Percentiles rank a stretch among this genome's conserved stretches.
phyloP scores from a whole-genome alignment of 257 asterid species.

The Penstemon eatonii region DNA sequence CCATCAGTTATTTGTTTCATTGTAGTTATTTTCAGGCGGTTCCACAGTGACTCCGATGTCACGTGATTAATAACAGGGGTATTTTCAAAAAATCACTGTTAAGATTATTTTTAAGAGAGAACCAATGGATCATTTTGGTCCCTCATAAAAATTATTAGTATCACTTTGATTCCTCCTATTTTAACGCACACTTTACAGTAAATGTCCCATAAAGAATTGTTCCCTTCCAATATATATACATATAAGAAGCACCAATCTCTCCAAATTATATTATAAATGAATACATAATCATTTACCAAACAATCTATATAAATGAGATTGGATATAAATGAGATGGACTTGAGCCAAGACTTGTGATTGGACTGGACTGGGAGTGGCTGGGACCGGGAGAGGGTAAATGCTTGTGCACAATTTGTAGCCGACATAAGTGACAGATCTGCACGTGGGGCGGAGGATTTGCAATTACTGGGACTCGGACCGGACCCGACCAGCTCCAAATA shows the following conservation, averaged over 20 bases:
- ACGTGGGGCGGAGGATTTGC: conserved; percentile 35
- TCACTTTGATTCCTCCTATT: too few relatives aligned
- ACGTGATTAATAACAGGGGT: too few relatives aligned
- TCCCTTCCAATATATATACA: not conserved
- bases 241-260: too few relatives aligned
- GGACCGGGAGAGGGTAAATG: conserved; percentile 8
- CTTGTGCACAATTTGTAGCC: conserved; percentile 28
- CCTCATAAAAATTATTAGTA: too few relatives aligned
- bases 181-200: too few relatives aligned
- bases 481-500: conserved; percentile 9
- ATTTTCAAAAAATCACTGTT: too few relatives aligned
- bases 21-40: too few relatives aligned
- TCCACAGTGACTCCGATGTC: too few relatives aligned
- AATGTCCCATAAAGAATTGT: not conserved
- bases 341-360: not conserved
- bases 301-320: not conserved
- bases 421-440: conserved; percentile 44
- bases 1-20: too few relatives aligned
- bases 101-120: too few relatives aligned
- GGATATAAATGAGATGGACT: not conserved
- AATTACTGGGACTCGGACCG: conserved; percentile 26
- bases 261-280: too few relatives aligned
- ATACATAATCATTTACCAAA: not conserved
- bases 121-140: too few relatives aligned
- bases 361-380: conserved; percentile 19